phyloP scores from a whole-genome alignment of 306 rosid species.

The Bauhinia variegata region DNA sequence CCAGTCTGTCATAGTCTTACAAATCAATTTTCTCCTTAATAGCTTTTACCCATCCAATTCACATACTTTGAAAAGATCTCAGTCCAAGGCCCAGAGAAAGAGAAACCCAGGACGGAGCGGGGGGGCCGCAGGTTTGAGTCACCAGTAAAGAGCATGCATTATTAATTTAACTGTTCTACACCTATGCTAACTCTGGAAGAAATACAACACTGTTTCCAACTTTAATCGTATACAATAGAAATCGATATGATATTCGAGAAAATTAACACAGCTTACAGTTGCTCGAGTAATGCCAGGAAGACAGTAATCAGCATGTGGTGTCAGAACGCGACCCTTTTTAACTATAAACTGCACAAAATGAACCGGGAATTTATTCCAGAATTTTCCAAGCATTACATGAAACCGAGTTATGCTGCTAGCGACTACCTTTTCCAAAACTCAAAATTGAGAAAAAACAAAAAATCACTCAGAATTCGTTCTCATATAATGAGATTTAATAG shows the following conservation, averaged over 20 bases:
- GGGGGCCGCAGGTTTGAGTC: too few relatives aligned
- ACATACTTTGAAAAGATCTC: background rate
- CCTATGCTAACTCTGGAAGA: background rate
- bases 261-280: slow-evolving; percentile 54
- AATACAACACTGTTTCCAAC: background rate
- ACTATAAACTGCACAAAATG: slow-evolving; percentile 67
- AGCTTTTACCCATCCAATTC: background rate
- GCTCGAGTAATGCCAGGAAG: slow-evolving; percentile 90
- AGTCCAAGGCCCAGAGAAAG: background rate
- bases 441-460: background rate
- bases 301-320: slow-evolving; percentile 89
- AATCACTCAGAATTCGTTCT: background rate
- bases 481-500: background rate
- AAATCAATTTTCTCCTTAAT: background rate
- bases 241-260: slow-evolving; percentile 1
- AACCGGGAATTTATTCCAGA: slow-evolving; percentile 10
- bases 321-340: slow-evolving; percentile 69
- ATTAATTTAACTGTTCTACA: background rate
- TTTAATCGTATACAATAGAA: background rate
- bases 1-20: background rate
- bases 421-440: background rate
- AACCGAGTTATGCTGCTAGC: slow-evolving; percentile 1
- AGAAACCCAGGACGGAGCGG: too few relatives aligned
- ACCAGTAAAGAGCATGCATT: background rate
- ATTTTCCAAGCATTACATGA: slow-evolving; percentile 10